Percentiles rank a stretch among this genome's conserved stretches.
Evolutionary conservation across 2,329 filamentous ascomycete species (phyloP).

Genomic region (Ceratocystis eucalypticola): DNA sequence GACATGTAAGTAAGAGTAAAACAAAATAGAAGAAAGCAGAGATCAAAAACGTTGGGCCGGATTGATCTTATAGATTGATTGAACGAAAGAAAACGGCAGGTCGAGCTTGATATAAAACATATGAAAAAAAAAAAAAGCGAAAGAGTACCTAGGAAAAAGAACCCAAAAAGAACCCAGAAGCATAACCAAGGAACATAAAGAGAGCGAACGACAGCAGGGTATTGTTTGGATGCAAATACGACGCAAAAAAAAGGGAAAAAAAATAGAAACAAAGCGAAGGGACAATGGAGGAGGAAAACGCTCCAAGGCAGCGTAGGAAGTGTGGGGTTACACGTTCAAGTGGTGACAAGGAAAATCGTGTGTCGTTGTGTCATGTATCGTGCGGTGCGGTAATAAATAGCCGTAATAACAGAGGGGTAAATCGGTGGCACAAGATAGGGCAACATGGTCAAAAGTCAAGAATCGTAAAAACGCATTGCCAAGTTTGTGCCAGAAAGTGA

Average conservation of each 20-base stretch:
- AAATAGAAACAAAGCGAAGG: slow-evolving; percentile 7
- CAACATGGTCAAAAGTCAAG: neutral
- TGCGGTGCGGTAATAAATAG: neutral
- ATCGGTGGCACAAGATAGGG: neutral
- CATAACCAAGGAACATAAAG: slow-evolving; percentile 6
- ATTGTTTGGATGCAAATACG: slow-evolving; percentile 19
- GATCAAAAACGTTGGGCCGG: neutral
- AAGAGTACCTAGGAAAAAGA: neutral
- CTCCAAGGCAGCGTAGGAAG: neutral
- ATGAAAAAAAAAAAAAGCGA: slow-evolving; percentile 1
- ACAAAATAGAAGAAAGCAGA: neutral
- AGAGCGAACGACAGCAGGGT: slow-evolving; percentile 14
- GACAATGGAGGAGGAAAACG: slow-evolving; percentile 6
- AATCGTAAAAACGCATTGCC: neutral
- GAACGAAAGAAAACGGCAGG: neutral
- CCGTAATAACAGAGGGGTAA: neutral
- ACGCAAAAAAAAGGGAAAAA: slow-evolving; percentile 1
- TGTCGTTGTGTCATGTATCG: too few relatives aligned
- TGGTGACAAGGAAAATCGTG: neutral
- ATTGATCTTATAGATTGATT: neutral
- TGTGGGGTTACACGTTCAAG: neutral
- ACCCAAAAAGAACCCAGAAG: neutral
- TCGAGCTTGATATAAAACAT: neutral
- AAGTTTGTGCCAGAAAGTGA: neutral
- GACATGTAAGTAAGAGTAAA: neutral